A percentile compares a stretch with the other conserved stretches of the same genome.
phyloP scores from a whole-genome alignment of 306 rosid species.

The Oemleria cerasiformis region DNA sequence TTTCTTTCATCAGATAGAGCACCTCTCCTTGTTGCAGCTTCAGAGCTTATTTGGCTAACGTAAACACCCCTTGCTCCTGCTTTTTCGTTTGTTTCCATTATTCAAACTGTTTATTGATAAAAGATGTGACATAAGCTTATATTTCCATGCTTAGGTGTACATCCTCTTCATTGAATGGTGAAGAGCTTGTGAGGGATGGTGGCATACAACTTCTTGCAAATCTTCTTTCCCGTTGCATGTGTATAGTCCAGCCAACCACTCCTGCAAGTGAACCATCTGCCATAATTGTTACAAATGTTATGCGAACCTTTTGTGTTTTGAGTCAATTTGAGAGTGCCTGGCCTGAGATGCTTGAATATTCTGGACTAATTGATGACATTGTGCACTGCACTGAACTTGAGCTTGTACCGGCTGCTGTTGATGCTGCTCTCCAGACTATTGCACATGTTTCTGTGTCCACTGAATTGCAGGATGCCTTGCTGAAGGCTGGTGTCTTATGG shows the following conservation, averaged over 20 bases:
- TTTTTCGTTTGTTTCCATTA: conserved; percentile 16
- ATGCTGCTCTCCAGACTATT: conserved; percentile 85
- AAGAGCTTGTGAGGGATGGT: conserved; percentile 97
- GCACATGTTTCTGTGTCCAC: conserved; percentile 86
- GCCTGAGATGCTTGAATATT: conserved; percentile 73
- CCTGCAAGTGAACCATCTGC: conserved; percentile 90
- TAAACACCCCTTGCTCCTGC: conserved; percentile 31
- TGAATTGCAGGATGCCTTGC: conserved; percentile 80
- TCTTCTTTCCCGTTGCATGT: conserved; percentile 97
- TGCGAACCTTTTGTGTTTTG: conserved; percentile 84
- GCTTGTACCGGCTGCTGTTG: conserved; percentile 80
- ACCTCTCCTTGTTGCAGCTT: conserved; percentile 91
- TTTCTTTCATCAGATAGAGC: conserved; percentile 92
- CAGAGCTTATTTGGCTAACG: conserved; percentile 99
- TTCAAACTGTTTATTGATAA: conserved; percentile 23
- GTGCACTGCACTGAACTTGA: conserved; percentile 98
- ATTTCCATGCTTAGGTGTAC: conserved; percentile 63
- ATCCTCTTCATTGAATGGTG: conserved; percentile 90
- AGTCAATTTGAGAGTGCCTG: conserved; percentile 92
- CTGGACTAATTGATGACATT: conserved; percentile 85
- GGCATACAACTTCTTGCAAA: conserved; percentile 90
- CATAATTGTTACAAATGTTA: conserved; percentile 79
- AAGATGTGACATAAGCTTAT: conserved; percentile 18
- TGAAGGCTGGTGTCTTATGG: conserved; percentile 95
- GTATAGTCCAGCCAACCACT: conserved; percentile 92